Evolutionary conservation across 176 grass and related monocot species (phyloP).

Genomic region (Rhynchospora breviuscula): DNA sequence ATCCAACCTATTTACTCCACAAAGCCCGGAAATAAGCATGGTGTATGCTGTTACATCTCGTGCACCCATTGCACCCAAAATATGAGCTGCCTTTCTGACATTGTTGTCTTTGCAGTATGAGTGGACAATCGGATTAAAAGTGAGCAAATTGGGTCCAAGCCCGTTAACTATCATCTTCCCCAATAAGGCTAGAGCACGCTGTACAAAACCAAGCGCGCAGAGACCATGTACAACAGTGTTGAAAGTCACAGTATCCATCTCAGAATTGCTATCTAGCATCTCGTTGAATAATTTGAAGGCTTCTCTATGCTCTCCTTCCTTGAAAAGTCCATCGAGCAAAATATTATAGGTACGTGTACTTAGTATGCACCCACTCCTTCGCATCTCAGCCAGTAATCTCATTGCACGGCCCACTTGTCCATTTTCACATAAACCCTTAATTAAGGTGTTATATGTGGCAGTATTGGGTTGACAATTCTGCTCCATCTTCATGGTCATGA

Average conservation of each 20-base stretch:
- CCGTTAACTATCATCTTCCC: constrained; percentile 61
- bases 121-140: constrained; percentile 59
- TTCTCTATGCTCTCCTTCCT: constrained; percentile 37
- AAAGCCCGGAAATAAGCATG: constrained; percentile 62
- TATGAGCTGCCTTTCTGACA: constrained; percentile 42
- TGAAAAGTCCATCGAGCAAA: constrained; percentile 66
- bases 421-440: constrained; percentile 61
- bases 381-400: constrained; percentile 52
- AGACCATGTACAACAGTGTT: constrained; percentile 69
- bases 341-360: constrained; percentile 62
- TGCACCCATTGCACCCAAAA: constrained; percentile 46
- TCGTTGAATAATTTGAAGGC: constrained; percentile 47
- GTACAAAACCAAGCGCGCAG: constrained; percentile 37
- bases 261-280: constrained; percentile 40
- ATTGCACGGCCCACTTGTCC: constrained; percentile 49
- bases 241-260: constrained; percentile 55
- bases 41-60: constrained; percentile 62
- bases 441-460: constrained; percentile 67
- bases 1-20: constrained; percentile 51
- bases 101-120: constrained; percentile 68
- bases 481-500: constrained; percentile 53
- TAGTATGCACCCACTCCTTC: constrained; percentile 38
- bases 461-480: constrained; percentile 53
- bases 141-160: constrained; percentile 56
- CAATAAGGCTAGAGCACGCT: constrained; percentile 46